Evolutionary conservation across 1,284 basidiomycete species (phyloP), one percentile per base, ranked within the genome.

Genomic region (Neonothopanus nambi): DNA sequence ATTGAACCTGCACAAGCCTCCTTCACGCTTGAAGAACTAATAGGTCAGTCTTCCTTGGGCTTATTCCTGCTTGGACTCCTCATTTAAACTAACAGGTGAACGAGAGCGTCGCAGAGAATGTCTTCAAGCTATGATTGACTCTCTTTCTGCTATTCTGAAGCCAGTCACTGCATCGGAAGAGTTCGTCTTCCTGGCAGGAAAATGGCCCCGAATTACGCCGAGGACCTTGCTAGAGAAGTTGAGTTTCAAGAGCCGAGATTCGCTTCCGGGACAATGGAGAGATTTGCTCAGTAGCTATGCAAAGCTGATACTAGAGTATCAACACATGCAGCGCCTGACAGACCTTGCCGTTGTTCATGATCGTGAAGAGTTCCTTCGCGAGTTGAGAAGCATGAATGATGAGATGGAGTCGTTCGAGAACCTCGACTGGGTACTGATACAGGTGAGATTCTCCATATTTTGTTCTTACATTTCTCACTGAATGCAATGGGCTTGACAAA

Each of bases 341-440:
- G 26, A 28, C 26, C 26, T 28, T 28, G 5, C n/a, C n/a, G 38
- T 35, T 21, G 15, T 39, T 20, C 42, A 40, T 15, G 12, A 36
- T 4, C 13, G 18, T 26, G 49, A 51, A 18, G 55, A 60, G 54
- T 28, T 28, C 11, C 11, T 28, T 11, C 26, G 26, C 5, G 26
- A 28, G 11, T 28, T 28, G 26, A 28, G 26, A 28, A 28, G 11
- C 26, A 28, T 11, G 26, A 5, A 5, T 5, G 26, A 28, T 11
- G 5, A 28, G 26, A 28, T n/a, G n/a, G 46, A 62, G 5, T 56
- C 61, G 0, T 33, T 57, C 13, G 26, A 38, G 17, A 47, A 67
- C 46, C 59, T 67, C 1, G 74, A 75, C 46, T 75, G 76, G 74
- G 48, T 74, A 0, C 43, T 77, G 2, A 66, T 76, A 36, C 61